Conservation (phyloP, 169 alveolate genomes). For the Neospora caninum region DNA sequence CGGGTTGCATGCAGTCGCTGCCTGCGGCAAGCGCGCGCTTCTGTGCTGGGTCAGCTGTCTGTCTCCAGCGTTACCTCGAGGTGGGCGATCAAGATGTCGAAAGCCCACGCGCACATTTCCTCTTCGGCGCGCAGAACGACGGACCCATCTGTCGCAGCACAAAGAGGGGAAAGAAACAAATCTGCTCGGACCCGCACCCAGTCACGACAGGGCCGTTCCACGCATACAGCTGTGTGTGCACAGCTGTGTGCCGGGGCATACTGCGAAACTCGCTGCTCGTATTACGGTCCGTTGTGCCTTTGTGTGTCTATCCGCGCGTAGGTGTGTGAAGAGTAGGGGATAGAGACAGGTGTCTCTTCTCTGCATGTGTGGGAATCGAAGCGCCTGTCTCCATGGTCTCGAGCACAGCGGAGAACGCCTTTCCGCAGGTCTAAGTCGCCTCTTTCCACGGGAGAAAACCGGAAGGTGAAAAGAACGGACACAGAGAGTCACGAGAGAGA, state of each 20-base stretch:
- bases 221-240: not conserved
- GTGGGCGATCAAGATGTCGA: conserved; percentile 12
- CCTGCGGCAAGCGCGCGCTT: not conserved
- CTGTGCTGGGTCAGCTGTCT: not conserved
- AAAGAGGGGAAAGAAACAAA: not conserved
- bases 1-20: not conserved
- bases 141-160: not conserved
- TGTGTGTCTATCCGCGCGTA: too few species aligned
- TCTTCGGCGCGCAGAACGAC: not conserved
- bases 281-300: too few species aligned
- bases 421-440: too few species aligned
- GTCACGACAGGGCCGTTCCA: too few species aligned
- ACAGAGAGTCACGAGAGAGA: not conserved
- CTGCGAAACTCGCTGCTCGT: too few species aligned
- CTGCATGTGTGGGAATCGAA: too few species aligned
- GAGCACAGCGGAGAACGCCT: too few species aligned
- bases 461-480: not conserved
- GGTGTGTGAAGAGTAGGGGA: too few species aligned
- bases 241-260: too few species aligned
- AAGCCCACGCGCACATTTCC: conserved; percentile 44
- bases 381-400: too few species aligned
- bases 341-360: too few species aligned
- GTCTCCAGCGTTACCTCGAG: conserved; percentile 6
- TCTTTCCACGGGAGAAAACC: too few species aligned
- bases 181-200: not conserved